Evolutionary conservation across 1,284 basidiomycete species (phyloP), one percentile per base, ranked within the genome.

Genomic region (Rugiboletus extremiorientalis): DNA sequence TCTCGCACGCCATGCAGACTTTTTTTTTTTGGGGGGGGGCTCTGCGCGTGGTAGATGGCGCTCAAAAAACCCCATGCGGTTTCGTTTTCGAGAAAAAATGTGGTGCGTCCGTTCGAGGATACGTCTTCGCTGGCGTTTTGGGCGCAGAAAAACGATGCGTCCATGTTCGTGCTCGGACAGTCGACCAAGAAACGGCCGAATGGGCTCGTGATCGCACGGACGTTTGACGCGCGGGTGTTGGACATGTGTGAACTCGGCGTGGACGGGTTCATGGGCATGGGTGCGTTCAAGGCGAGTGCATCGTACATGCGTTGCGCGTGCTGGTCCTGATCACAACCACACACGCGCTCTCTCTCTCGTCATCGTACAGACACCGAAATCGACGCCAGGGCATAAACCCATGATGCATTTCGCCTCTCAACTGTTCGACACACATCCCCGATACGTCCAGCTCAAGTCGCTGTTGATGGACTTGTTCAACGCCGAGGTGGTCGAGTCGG

Each of bases 191-290:
- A 99, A 74, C 79, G 96, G 52, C 96, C 96, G 18, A 84, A 98
- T 69, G 89, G 92, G 53, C 73, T 99, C 55, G 88, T 91, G 5
- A 88, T 97, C 67, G 89, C 89, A 16, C 78, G 97, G 54, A 95
- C 91, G 82, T 99, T 91, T 65, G 91, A 98, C 67, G 84, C 86
- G 31, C 81, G 86, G 66, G 85, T 98, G 25, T 78, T 99, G 67
- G 97, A 99, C 73, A 96, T 98, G 91, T 83, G 94, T 58, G 97
- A 99, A 77, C 77, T 97, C 23, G 95, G 95, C 8, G 86, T 99
- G 25, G 89, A 94, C 50, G 82, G 78, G 36, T 94, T 88, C 67
- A 82, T 84, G 57, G 79, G 84, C 63, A 96, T 98, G 89, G 70
- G 78, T 15, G 84, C 85, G 42, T 91, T 97, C 77, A 93, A 95